Conservation (phyloP, 805 yeast genomes). For the Myxozyma vanderwaltii region DNA sequence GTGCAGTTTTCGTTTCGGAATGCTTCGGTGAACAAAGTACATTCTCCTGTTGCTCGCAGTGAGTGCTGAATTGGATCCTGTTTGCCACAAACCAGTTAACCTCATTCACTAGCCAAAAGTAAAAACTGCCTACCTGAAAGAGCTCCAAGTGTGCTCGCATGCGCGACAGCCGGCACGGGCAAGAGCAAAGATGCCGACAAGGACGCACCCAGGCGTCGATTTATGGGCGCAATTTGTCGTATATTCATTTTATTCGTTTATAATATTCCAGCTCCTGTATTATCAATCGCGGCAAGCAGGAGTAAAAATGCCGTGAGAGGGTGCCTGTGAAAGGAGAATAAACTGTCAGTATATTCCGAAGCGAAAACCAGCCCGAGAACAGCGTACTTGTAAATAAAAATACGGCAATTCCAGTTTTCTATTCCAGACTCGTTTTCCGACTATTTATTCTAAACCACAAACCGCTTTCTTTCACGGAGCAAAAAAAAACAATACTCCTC, state of each 20-base stretch:
- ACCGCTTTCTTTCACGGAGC: background rate
- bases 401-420: background rate
- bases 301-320: background rate
- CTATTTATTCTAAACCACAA: background rate
- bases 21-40: background rate
- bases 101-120: background rate
- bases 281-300: background rate
- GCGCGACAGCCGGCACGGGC: background rate
- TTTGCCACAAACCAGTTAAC: background rate
- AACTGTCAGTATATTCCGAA: background rate
- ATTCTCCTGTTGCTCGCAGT: background rate
- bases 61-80: background rate
- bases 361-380: background rate
- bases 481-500: background rate
- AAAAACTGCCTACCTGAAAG: background rate
- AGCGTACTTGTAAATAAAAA: background rate
- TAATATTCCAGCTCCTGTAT: background rate
- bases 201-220: slow-evolving; percentile 3
- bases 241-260: background rate
- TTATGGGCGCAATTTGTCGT: background rate
- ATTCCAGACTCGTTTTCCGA: background rate
- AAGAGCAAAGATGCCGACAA: background rate
- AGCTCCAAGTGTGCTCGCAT: slow-evolving; percentile 6
- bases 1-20: slow-evolving; percentile 2
- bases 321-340: background rate